These are phyloP conservation scores for Cephaloascus fragrans DNA, from an alignment of 805 yeast species.

Conservation along the genomic window DNA sequence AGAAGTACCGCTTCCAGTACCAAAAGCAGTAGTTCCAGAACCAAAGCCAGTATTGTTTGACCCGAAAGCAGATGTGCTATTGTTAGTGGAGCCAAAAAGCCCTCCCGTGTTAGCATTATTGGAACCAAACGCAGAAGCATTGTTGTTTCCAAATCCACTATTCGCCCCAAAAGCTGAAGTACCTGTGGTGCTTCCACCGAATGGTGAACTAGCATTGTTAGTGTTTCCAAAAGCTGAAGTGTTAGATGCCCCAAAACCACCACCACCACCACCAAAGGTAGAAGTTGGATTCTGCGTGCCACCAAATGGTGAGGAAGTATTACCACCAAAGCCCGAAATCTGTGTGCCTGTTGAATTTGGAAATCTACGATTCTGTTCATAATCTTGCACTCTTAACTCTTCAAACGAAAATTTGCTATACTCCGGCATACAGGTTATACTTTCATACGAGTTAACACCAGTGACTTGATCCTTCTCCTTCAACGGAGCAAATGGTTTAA, in stretches of 20 bases:
- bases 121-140: slow-evolving; percentile 8
- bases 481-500: slow-evolving; percentile 58
- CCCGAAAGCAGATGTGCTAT: slow-evolving; percentile 15
- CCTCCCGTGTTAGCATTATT: slow-evolving; percentile 4
- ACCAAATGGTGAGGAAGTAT: slow-evolving; percentile 20
- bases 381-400: slow-evolving; percentile 85
- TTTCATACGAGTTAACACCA: slow-evolving; percentile 50
- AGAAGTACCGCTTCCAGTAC: slow-evolving; percentile 5
- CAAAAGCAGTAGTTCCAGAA: slow-evolving; percentile 7
- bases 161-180: slow-evolving; percentile 15
- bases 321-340: slow-evolving; percentile 23
- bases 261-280: slow-evolving; percentile 9
- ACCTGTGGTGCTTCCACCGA: slow-evolving; percentile 11
- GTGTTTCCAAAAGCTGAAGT: slow-evolving; percentile 7
- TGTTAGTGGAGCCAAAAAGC: slow-evolving; percentile 4
- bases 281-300: slow-evolving; percentile 7
- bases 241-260: slow-evolving; percentile 14
- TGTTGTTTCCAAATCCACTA: slow-evolving; percentile 5
- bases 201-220: slow-evolving; percentile 11
- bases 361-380: slow-evolving; percentile 57
- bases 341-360: slow-evolving; percentile 34
- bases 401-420: slow-evolving; percentile 74
- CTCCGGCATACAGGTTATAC: slow-evolving; percentile 84
- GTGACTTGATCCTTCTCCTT: slow-evolving; percentile 60
- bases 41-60: slow-evolving; percentile 11